Conservation (phyloP, 805 yeast genomes). For the Kodamaea kaohsiungensis region DNA sequence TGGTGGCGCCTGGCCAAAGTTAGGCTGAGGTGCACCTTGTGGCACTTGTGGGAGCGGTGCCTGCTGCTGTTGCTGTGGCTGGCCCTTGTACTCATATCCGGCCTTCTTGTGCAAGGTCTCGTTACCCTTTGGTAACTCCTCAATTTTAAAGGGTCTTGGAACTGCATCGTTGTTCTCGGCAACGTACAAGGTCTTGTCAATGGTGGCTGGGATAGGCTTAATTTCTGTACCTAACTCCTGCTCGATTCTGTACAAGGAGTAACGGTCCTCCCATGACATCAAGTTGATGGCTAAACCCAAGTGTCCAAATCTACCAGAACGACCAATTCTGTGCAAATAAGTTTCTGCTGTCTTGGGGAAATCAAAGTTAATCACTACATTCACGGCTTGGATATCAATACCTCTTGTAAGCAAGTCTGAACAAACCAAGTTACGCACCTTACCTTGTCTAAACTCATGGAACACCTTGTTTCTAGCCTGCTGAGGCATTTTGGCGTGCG, state of each 20-base stretch:
- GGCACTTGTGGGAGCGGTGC: slow-evolving; percentile 16
- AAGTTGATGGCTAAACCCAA: slow-evolving; percentile 96
- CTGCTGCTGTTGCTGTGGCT: slow-evolving; percentile 30
- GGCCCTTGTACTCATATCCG: slow-evolving; percentile 49
- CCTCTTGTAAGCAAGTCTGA: slow-evolving; percentile 96
- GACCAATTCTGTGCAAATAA: slow-evolving; percentile 96
- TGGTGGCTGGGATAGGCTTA: slow-evolving; percentile 92
- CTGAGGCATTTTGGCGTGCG: slow-evolving; percentile 98
- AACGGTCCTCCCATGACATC: slow-evolving; percentile 95
- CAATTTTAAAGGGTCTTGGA: slow-evolving; percentile 87
- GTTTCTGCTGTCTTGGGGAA: slow-evolving; percentile 99
- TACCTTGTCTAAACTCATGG: slow-evolving; percentile 98
- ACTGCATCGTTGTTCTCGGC: slow-evolving; percentile 73
- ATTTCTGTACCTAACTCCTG: slow-evolving; percentile 97
- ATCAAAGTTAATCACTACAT: slow-evolving; percentile 96
- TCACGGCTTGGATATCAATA: slow-evolving; percentile 98
- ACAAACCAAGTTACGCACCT: slow-evolving; percentile 95
- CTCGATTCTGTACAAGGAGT: slow-evolving; percentile 89
- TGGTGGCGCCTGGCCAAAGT: slow-evolving; percentile 12
- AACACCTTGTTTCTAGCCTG: slow-evolving; percentile 95
- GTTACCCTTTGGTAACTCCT: slow-evolving; percentile 52
- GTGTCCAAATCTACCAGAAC: slow-evolving; percentile 98
- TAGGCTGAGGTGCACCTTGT: slow-evolving; percentile 14
- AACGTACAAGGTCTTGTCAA: slow-evolving; percentile 86
- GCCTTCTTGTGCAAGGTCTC: slow-evolving; percentile 29